These are phyloP conservation scores for Cyclotella cryptica DNA, from an alignment of 108 stramenopile species.

Conservation along the genomic window DNA sequence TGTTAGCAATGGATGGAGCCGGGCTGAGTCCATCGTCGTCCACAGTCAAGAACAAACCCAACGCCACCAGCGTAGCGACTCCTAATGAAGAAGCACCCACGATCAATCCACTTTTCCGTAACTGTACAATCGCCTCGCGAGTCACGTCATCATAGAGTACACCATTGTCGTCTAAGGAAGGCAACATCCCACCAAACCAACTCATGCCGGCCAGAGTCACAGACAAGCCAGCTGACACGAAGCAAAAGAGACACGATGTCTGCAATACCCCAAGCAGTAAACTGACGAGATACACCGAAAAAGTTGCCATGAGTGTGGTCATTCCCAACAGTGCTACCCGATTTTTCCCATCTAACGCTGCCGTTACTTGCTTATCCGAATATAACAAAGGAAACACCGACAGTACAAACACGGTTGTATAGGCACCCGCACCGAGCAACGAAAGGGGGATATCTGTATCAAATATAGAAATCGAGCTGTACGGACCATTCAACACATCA, in stretches of 20 bases:
- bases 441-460: slow-evolving; percentile 68
- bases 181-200: slow-evolving; percentile 72
- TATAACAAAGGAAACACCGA: slow-evolving; percentile 55
- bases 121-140: not conserved
- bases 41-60: slow-evolving; percentile 39
- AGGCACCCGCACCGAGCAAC: slow-evolving; percentile 69
- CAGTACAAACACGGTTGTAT: slow-evolving; percentile 57
- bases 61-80: slow-evolving; percentile 41
- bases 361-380: slow-evolving; percentile 1
- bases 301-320: slow-evolving; percentile 90
- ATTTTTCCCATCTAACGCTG: slow-evolving; percentile 43
- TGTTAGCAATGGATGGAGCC: not conserved
- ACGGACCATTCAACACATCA: slow-evolving; percentile 77
- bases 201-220: slow-evolving; percentile 60
- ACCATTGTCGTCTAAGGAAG: slow-evolving; percentile 20
- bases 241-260: slow-evolving; percentile 83
- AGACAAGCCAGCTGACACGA: slow-evolving; percentile 75
- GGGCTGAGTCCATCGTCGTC: slow-evolving; percentile 17
- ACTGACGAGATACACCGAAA: slow-evolving; percentile 87
- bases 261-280: slow-evolving; percentile 79
- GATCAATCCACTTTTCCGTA: slow-evolving; percentile 41
- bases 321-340: slow-evolving; percentile 69
- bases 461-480: slow-evolving; percentile 65
- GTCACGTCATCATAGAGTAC: not conserved
- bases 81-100: slow-evolving; percentile 49